A percentile compares a stretch with the other conserved stretches of the same genome.
Evolutionary conservation across 192 early-diverging fungal species (phyloP).

Genomic region (Chytriomyces sp.): DNA sequence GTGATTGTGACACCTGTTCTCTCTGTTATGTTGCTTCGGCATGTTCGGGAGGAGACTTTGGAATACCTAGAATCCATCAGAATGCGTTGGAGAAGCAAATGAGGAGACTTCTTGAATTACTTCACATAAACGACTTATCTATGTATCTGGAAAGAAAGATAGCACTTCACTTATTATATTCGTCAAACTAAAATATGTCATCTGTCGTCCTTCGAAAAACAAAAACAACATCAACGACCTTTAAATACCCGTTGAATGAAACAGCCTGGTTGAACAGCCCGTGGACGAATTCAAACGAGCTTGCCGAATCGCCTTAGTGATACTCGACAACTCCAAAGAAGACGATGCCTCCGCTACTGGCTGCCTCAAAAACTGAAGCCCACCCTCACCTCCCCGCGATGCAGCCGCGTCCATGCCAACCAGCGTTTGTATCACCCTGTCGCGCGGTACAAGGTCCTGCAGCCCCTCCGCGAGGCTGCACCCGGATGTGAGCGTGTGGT

Average conservation of each 20-base stretch:
- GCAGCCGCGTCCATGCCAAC: background rate
- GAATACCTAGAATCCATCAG: too few species aligned
- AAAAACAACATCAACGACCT: too few species aligned
- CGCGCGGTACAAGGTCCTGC: background rate
- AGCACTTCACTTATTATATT: too few species aligned
- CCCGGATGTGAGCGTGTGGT: slow-evolving; percentile 12
- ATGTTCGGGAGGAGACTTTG: too few species aligned
- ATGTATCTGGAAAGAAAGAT: too few species aligned
- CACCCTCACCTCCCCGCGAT: background rate
- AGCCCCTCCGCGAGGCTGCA: background rate
- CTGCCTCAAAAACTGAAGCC: background rate
- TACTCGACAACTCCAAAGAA: background rate
- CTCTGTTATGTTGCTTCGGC: too few species aligned
- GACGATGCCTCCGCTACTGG: background rate
- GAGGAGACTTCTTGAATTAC: too few species aligned
- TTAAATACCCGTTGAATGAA: background rate
- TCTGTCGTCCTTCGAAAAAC: too few species aligned
- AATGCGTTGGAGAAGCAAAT: too few species aligned
- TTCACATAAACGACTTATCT: too few species aligned
- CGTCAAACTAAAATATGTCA: too few species aligned
- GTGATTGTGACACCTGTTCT: background rate
- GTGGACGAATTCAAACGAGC: background rate
- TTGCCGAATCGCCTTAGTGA: background rate
- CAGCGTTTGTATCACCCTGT: background rate
- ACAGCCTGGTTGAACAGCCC: background rate